Evolutionary conservation across 768 basidiomycete genomes (phyloP), one percentile per base, ranked within the genome.

Genomic region (Panaeolus papilionaceus): DNA sequence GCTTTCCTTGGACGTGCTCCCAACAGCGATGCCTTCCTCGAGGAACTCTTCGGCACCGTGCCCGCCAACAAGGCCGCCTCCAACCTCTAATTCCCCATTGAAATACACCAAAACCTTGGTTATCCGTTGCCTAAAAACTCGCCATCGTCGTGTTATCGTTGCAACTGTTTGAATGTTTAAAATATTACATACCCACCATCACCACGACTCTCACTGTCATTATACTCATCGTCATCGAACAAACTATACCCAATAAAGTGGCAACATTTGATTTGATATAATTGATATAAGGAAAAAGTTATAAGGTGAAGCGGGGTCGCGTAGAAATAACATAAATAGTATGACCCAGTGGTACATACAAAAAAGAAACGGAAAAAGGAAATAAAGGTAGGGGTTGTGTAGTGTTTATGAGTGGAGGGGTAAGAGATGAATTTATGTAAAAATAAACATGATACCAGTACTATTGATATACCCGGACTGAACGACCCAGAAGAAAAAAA

Each of bases 1-100:
- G 88, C 89, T 70, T 94, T 95, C 86, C 84, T 94, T 62, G 92
- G 92, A 4, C 85, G 93, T 20, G 81, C 83, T 61, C 91, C 93
- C 26, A 91, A 90, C 71, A 89, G 87, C 67, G 87, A 90, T 37
- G 93, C 93, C 4, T 94, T 94, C 77, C 76, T 91, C 67, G 77
- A 90, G 67, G 87, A 88, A 71, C 77, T 93, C 45, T 89, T 89
- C 71, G 87, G 89, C 16, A 58, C 54, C 6, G 54, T 58, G 1
- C 54, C 54, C 26, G 28, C 54, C 26, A 58, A 12, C 28, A 58
- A 23, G 33, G 77, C 79, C 20, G 69, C 73, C 64, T 66, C 77
- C 67, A 69, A 68, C 74, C 76, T 68, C 71, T 75, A 58, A 58
- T 58, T 3, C 14, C 16, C 23, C 23, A 23, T 23, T 23, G 23